A percentile compares a stretch with the other conserved stretches of the same genome.
These are phyloP conservation scores for Apophysomyces elegans DNA, from an alignment of 371 early-diverging fungal genomes.

Conservation along the genomic window DNA sequence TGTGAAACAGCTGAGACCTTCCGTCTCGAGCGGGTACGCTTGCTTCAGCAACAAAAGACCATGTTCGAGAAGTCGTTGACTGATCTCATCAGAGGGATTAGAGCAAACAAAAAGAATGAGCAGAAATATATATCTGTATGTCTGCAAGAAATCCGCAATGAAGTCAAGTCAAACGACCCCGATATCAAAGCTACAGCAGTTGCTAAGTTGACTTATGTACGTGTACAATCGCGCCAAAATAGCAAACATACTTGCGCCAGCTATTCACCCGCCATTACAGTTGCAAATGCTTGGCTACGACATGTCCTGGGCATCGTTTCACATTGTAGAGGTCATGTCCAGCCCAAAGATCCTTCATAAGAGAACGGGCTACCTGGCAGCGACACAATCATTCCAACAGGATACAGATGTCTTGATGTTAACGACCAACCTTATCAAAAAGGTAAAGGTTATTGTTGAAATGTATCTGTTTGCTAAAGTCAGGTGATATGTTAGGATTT, in stretches of 20 bases:
- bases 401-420: conserved; percentile 97
- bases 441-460: conserved; percentile 56
- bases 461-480: not conserved
- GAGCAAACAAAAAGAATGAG: conserved; percentile 92
- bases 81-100: conserved; percentile 91
- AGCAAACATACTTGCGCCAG: not conserved
- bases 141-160: conserved; percentile 87
- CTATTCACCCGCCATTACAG: conserved; percentile 39
- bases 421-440: conserved; percentile 93
- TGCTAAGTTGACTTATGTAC: conserved; percentile 87
- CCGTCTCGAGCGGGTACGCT: not conserved
- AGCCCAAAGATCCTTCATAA: conserved; percentile 85
- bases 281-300: conserved; percentile 97
- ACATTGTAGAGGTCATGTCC: conserved; percentile 97
- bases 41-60: conserved; percentile 4
- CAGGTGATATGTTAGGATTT: conserved; percentile 67
- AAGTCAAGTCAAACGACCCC: conserved; percentile 84
- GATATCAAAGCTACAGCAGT: conserved; percentile 87
- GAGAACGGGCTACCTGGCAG: conserved; percentile 91
- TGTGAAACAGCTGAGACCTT: not conserved
- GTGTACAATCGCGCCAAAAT: conserved; percentile 22
- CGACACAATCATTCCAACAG: conserved; percentile 86
- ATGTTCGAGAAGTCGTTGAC: conserved; percentile 88
- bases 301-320: conserved; percentile 96
- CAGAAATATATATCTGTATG: conserved; percentile 83